phyloP scores from a whole-genome alignment of 495 filamentous ascomycete species.

The Trichocladium uniseriatum region DNA sequence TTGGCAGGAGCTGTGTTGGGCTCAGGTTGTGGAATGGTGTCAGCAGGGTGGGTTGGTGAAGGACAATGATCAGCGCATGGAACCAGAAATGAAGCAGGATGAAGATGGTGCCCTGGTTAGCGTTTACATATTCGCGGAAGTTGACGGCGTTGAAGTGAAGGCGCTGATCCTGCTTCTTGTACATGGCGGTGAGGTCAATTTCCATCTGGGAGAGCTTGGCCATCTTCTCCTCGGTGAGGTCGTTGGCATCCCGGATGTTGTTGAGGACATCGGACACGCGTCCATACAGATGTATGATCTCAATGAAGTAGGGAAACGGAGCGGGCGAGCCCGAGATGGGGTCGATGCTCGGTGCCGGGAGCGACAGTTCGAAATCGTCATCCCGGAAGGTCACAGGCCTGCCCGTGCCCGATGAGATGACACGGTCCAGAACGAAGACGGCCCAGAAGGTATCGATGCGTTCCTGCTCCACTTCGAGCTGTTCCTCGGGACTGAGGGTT shows the following conservation, averaged over 20 bases:
- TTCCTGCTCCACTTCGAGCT: slow-evolving; percentile 55
- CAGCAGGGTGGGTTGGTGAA: slow-evolving; percentile 73
- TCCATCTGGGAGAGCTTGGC: slow-evolving; percentile 63
- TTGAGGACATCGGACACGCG: slow-evolving; percentile 75
- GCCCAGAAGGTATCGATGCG: slow-evolving; percentile 79
- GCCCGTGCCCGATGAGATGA: slow-evolving; percentile 77
- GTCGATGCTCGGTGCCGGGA: slow-evolving; percentile 54
- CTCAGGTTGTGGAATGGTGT: slow-evolving; percentile 60
- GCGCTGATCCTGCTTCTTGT: slow-evolving; percentile 59
- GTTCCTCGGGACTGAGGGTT: slow-evolving; percentile 42
- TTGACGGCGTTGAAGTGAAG: slow-evolving; percentile 74
- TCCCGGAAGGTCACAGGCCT: slow-evolving; percentile 70
- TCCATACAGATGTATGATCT: slow-evolving; percentile 77
- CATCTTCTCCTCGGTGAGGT: slow-evolving; percentile 62
- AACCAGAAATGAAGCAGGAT: slow-evolving; percentile 89
- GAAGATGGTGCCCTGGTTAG: slow-evolving; percentile 71
- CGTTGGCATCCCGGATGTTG: slow-evolving; percentile 64
- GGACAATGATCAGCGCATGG: slow-evolving; percentile 72
- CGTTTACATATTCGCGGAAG: slow-evolving; percentile 66
- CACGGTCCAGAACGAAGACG: slow-evolving; percentile 74
- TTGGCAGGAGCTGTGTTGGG: slow-evolving; percentile 57
- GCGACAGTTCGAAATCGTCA: slow-evolving; percentile 68
- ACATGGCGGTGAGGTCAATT: slow-evolving; percentile 66
- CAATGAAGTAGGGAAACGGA: slow-evolving; percentile 68
- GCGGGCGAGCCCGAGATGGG: slow-evolving; percentile 56